Evolutionary conservation across 768 basidiomycete species (phyloP), one percentile per base, ranked within the genome.

Genomic region (Pisolithus orientalis): DNA sequence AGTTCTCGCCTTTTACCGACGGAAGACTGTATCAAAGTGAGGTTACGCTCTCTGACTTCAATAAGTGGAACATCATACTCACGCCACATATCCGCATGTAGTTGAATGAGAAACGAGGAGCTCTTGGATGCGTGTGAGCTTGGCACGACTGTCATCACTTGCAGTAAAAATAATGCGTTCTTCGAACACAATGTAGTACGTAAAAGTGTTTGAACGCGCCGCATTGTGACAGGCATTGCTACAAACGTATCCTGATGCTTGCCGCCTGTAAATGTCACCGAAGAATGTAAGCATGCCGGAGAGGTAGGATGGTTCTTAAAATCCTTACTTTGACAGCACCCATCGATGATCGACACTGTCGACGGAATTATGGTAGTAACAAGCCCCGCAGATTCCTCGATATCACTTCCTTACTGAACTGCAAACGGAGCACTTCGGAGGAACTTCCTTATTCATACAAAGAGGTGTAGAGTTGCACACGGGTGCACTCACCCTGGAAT

Each of bases 1-100:
- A 89, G 87, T 66, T 90, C 91, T 64, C 80, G 86, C 42, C 92
- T 71, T 8, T 90, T 91, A 90, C 90, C 92, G 29, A 93, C 90
- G 7, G 86, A 87, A 9, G 84, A 76, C 89, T 91, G 29, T 16
- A 29, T 11, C 40, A 11, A 6, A 6, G 24, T 24, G 24, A 42
- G 42, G 25, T n/a, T 27, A 13, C 44, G n/a, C 21, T 5, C 28
- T 38, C 17, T 7, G 32, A 39, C 40, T 10, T 11, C 25, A 29
- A 46, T 28, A 46, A 48, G 16, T 25, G 44, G 25, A 25, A 34
- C 16, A 57, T 29, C 73, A 32, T 55, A 85, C 89, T 78, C 44
- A 45, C 44, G 25, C 87, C 84, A 74, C 90, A 93, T 88, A 89
- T 13, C 78, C 83, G 57, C 90, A 93, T 43, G 80, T 75, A 5